Evolutionary conservation across 192 early-diverging fungal genomes (phyloP), one percentile per base, ranked within the genome.

Genomic region (Geranomyces michiganensis): DNA sequence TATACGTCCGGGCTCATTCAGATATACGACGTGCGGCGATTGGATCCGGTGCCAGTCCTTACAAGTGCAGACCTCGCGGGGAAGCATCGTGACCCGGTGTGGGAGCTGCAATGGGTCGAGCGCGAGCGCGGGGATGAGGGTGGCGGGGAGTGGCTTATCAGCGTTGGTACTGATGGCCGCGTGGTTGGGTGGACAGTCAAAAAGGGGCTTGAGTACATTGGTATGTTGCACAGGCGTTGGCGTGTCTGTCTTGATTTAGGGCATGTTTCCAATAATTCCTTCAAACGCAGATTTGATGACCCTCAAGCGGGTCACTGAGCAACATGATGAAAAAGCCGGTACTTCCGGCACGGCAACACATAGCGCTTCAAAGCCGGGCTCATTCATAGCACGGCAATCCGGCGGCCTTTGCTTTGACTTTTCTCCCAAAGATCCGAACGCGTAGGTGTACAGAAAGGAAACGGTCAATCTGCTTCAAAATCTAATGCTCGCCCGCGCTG

Each of bases 71-170:
- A 85, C 43, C 78, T 75, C 19, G 55, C 63, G 21, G 86, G 85
- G 29, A 88, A 85, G 60, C 87, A 88, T 61, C 78, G 82, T 45
- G 87, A 88, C 70, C 84, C 87, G 5, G 79, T 88, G 0, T 88
- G 87, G 87, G 85, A 88, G 73, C 72, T 88, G 17, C 80, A 81
- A 47, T 88, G 87, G 87, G 81, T 88, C 13, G 84, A 87, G 65
- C 59, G 79, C 17, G 84, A 84, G 73, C 71, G 76, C 9, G 81
- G 80, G 19, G 85, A 87, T 41, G 85, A 87, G 68, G 80, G 84
- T 26, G 68, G 74, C 14, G 67, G 78, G 19, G 87, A 88, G 62
- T 79, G 74, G 32, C 60, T 88, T 9, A 78, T 88, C 0, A 81
- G 80, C 3, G 74, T 87, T 3, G 83, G 83, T 1, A 88, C 87